Percentiles rank a stretch among this genome's conserved stretches.
These are phyloP conservation scores for Nephelium lappaceum DNA, from an alignment of 345 rosid genomes.

Conservation along the genomic window DNA sequence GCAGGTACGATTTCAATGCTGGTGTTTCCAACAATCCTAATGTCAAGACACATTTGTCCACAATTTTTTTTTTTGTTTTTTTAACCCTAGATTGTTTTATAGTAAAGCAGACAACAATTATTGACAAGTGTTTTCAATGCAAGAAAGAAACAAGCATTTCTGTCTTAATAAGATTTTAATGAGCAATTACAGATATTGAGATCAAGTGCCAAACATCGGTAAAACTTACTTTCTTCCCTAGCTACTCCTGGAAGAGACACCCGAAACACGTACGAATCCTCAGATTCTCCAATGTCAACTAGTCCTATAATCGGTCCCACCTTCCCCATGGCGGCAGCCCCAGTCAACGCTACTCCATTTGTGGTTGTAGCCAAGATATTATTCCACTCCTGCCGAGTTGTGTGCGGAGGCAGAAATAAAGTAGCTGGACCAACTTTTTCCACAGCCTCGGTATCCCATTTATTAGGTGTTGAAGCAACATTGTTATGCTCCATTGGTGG, in stretches of 20 bases:
- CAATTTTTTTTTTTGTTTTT: not conserved
- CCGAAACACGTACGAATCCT: slow-evolving; percentile 37
- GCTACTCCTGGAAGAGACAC: slow-evolving; percentile 32
- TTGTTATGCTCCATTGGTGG: slow-evolving; percentile 36
- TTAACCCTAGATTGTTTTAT: not conserved
- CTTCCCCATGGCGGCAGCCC: slow-evolving; percentile 65
- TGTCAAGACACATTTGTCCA: not conserved
- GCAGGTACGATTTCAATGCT: not conserved
- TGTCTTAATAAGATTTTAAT: not conserved
- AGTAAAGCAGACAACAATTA: not conserved
- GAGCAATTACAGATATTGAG: slow-evolving; percentile 25
- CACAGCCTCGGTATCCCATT: slow-evolving; percentile 26
- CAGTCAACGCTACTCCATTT: slow-evolving; percentile 63
- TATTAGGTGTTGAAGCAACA: slow-evolving; percentile 25
- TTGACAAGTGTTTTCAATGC: not conserved
- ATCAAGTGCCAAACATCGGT: not conserved
- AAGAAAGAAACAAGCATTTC: not conserved
- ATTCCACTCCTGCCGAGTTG: slow-evolving; percentile 45
- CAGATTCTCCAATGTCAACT: slow-evolving; percentile 62
- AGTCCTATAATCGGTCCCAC: slow-evolving; percentile 63
- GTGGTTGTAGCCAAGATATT: slow-evolving; percentile 35
- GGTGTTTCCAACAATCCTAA: not conserved
- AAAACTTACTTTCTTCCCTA: slow-evolving; percentile 53
- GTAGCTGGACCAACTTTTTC: slow-evolving; percentile 45
- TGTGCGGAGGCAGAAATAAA: slow-evolving; percentile 52